Percentiles rank a stretch among this genome's conserved stretches.
Evolutionary conservation across 202 grass and related monocot species (phyloP).

Genomic region (Eragrostis tef): DNA sequence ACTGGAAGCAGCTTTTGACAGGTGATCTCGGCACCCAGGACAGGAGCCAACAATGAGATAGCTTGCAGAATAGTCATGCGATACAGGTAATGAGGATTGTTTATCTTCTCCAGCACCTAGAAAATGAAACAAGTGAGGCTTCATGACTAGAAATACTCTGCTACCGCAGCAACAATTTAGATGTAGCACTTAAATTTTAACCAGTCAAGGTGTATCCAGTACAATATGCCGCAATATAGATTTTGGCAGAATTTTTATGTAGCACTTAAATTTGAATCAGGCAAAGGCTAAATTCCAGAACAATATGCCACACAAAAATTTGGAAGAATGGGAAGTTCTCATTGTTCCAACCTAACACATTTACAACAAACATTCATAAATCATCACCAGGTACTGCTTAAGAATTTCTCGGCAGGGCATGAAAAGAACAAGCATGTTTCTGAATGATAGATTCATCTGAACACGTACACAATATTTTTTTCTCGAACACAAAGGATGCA

Average conservation of each 20-base stretch:
- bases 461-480: no score
- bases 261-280: neutral
- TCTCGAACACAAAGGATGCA: no score
- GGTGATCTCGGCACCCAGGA: constrained; percentile 91
- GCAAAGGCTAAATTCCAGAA: neutral
- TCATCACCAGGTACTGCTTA: neutral
- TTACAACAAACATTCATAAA: neutral
- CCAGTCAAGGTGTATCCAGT: neutral
- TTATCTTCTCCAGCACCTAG: constrained; percentile 92
- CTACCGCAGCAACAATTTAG: neutral
- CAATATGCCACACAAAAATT: neutral
- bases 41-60: constrained; percentile 80
- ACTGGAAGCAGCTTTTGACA: constrained; percentile 84
- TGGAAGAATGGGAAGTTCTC: neutral
- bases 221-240: neutral
- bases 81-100: constrained; percentile 91
- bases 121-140: constrained; percentile 35
- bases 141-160: neutral
- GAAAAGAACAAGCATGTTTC: neutral
- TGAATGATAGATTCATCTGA: neutral
- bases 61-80: constrained; percentile 88
- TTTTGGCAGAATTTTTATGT: neutral
- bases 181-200: neutral
- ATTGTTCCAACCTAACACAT: neutral
- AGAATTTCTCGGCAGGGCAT: neutral